These are phyloP conservation scores for Pythium brassicae DNA, from an alignment of 352 stramenopile genomes.

Conservation along the genomic window DNA sequence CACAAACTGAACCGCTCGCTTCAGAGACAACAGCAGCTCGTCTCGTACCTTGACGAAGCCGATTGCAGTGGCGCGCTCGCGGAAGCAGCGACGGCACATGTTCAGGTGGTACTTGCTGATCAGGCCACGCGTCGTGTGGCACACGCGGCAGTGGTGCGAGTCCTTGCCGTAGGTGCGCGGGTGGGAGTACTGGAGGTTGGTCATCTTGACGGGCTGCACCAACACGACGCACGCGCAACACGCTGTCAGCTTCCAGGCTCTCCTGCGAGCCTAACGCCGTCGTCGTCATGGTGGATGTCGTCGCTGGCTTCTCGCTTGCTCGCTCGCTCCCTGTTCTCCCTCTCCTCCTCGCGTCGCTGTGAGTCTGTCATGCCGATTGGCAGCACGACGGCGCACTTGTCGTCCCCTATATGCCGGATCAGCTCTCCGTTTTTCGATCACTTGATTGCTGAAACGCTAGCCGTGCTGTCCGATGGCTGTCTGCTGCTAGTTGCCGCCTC, in stretches of 20 bases:
- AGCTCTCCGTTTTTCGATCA: no score
- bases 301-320: no score
- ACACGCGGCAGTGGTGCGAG: conserved; percentile 88
- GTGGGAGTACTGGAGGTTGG: conserved; percentile 87
- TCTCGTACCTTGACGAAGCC: conserved; percentile 91
- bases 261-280: no score
- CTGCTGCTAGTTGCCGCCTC: no score
- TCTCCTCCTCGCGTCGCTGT: no score
- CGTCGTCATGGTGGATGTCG: not conserved
- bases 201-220: conserved; percentile 67
- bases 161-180: conserved; percentile 87
- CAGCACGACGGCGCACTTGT: no score
- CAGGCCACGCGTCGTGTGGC: conserved; percentile 88
- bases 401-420: no score
- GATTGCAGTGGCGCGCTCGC: conserved; percentile 92
- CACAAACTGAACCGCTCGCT: no score
- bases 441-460: no score
- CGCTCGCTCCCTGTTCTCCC: no score
- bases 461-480: no score
- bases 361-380: no score
- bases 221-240: conserved; percentile 2
- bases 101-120: conserved; percentile 96
- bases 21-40: not conserved
- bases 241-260: not conserved
- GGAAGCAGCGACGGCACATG: conserved; percentile 97